Base-by-base conservation (phyloP, 768 basidiomycete species). In the Podaxis carcinomalis region DNA sequence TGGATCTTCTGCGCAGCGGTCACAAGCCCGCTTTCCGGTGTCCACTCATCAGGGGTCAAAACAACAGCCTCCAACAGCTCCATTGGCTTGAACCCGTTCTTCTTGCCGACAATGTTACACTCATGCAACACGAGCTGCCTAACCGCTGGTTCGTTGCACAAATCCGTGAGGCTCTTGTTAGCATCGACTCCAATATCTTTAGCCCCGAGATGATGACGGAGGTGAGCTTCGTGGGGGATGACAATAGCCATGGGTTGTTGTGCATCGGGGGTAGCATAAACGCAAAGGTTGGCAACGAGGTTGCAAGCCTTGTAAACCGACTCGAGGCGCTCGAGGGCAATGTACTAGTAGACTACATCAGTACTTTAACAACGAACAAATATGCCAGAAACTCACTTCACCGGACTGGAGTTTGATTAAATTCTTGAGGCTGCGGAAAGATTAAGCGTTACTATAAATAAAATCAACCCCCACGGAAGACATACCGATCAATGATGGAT, bases 311-410 rank as follows among this genome's bases (percentile, higher is more conserved):
- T 94, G 86, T 94, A 96, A 44, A 85, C 82, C 23, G 92, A 83
- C 72, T 94, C 95, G 52, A 97, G 86, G 44, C 88, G 84, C 70
- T 97, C 95, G 63, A 97, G 81, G 16, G 94, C 94, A 71, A 96
- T 93, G 77, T 95, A 96, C 84, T 90, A 66, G 11, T 36, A 6
- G 36, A 50, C 54, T 7, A 16, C 27, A 19, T 56, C 35, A 42
- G 42, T 19, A 3, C 14, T 56, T 51, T 67, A 10, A 67, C 59
- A n/a, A 59, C 3, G 27, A n/a, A n/a, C 19, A 39, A 42, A 21
- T 4, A 53, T 3, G 35, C 25, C 36, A 61, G 47, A 5, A 53
- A 59, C 66, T 59, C 59, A 88, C 87, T 81, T 94, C 92, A 59
- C 92, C 92, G 50, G 84, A 80, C 54, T 83, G 81, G 10, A 95